Evolutionary conservation across 768 basidiomycete species (phyloP).

Genomic region (Lyophyllum atratum): DNA sequence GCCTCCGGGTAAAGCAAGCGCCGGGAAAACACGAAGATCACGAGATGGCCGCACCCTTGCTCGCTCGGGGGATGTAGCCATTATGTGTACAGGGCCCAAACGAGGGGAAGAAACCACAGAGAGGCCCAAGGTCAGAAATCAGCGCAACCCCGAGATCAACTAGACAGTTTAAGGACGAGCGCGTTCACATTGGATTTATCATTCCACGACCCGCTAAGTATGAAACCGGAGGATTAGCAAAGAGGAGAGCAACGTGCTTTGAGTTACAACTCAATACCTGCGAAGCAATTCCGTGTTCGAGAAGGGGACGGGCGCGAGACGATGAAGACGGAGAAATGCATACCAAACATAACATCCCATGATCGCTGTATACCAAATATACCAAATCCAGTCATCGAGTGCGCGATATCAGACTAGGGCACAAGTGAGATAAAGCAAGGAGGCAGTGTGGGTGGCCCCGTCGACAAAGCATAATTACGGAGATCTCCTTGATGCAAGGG

Average conservation of each 20-base stretch:
- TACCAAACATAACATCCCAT: background rate
- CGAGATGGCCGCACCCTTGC: background rate
- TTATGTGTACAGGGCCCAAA: background rate
- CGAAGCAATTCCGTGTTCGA: background rate
- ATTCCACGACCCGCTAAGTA: background rate
- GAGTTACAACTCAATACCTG: background rate
- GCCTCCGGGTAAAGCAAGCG: background rate
- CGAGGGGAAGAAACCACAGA: background rate
- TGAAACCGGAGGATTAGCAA: constrained; percentile 7
- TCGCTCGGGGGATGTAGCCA: background rate
- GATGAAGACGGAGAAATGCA: constrained; percentile 9
- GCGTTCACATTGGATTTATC: background rate
- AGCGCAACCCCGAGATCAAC: constrained; percentile 7
- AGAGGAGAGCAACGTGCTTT: background rate
- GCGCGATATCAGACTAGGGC: background rate
- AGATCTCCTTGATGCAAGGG: constrained; percentile 14
- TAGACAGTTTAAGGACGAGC: background rate
- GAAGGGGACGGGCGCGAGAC: background rate
- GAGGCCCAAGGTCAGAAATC: background rate
- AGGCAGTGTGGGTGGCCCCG: background rate
- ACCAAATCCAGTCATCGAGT: background rate
- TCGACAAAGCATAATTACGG: background rate
- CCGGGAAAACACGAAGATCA: constrained; percentile 6
- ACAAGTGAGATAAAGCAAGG: background rate
- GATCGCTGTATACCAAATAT: no score